A percentile compares a stretch with the other conserved stretches of the same genome.
phyloP scores from a whole-genome alignment of 225 moss, liverwort and hornwort species.

The Sphagnum tenellum region DNA sequence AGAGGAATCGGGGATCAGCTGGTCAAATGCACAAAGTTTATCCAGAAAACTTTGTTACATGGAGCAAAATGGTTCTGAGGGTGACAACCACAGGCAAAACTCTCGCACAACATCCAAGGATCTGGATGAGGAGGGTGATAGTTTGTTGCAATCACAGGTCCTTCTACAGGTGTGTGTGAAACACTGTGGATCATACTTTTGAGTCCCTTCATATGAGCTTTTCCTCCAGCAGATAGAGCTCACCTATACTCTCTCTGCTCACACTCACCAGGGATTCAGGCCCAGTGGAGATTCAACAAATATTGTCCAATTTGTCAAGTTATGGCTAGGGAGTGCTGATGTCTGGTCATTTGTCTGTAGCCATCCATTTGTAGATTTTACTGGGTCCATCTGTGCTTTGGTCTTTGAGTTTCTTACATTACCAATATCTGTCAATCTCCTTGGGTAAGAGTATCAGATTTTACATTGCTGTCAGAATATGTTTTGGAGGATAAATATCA shows the following conservation, averaged over 20 bases:
- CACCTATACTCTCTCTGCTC: too few species aligned
- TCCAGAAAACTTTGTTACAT: conserved; percentile 87
- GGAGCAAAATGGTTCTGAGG: conserved; percentile 72
- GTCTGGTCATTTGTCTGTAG: too few species aligned
- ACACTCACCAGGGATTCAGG: not conserved
- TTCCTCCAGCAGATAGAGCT: not conserved
- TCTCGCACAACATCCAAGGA: conserved; percentile 73
- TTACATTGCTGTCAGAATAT: too few species aligned
- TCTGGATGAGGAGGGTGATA: conserved; percentile 40
- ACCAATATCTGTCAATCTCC: too few species aligned
- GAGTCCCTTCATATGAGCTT: not conserved
- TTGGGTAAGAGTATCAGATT: too few species aligned
- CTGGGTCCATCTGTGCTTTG: too few species aligned
- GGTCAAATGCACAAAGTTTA: conserved; percentile 68
- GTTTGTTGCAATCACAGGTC: conserved; percentile 54
- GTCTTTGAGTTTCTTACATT: too few species aligned
- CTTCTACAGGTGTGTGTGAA: conserved; percentile 59
- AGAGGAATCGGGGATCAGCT: conserved; percentile 69
- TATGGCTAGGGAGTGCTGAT: too few species aligned
- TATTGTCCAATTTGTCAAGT: too few species aligned
- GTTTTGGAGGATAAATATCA: too few species aligned
- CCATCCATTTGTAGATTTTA: too few species aligned
- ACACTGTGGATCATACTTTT: not conserved
- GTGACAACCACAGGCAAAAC: conserved; percentile 43
- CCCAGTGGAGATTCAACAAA: not conserved